Evolutionary conservation across 176 grass and related monocot genomes (phyloP), one percentile per base, ranked within the genome.

Genomic region (Pontederia paniculata): DNA sequence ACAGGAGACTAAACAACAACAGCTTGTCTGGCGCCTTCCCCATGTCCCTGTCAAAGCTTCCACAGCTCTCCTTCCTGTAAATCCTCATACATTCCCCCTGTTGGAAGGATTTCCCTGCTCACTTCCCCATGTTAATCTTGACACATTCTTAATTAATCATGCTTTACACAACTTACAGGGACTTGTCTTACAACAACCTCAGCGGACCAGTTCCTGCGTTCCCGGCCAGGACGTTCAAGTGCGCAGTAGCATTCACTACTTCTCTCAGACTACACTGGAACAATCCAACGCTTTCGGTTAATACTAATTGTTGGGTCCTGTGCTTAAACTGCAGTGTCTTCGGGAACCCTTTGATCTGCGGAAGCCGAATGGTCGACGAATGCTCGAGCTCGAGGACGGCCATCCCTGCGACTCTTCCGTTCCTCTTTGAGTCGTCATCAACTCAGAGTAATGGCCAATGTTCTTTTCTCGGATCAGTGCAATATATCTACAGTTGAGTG

Each of bases 151-250:
- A 25, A n/a, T 1, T 42, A 52, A 56, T n/a, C 58, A 54, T 66
- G 23, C 44, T 58, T 12, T 54, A 22, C 15, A 25, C 17, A 2
- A n/a, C 66, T 67, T 45, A 3, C 79, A 97, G 91, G 82, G 91
- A 97, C 52, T 66, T 97, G 80, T 97, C 91, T 21, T 97, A 76
- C 77, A 97, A 97, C 74, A 90, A 90, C 66, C 91, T 97, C 66
- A 84, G 67, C 23, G 86, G 91, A 19, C 79, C 74, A 59, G 77
- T 97, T 22, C 74, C 91, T 21, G 0, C 61, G 21, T 96, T 90
- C 86, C 91, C 86, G 16, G 60, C 85, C 48, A 72, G 86, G 58
- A 97, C 71, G 11, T 97, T 97, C 76, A 96, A 87, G 91, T 96
- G 81, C 18, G 55, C 46, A 7, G 22, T 58, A 51, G 71, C 48